phyloP scores from a whole-genome alignment of 2,329 filamentous ascomycete species.

The Sordariomycetes sp. region DNA sequence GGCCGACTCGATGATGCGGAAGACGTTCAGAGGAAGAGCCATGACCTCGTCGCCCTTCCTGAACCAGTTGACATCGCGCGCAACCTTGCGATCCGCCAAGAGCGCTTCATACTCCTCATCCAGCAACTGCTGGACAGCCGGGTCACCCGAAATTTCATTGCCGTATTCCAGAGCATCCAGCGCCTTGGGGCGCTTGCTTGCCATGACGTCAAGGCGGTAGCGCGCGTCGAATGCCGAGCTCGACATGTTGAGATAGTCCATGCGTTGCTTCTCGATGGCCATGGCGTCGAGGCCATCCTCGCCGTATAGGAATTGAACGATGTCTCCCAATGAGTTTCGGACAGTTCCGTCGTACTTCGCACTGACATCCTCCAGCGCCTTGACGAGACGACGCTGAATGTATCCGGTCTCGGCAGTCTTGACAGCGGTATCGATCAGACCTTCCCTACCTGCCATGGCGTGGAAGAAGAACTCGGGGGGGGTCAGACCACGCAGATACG shows the following conservation, averaged over 20 bases:
- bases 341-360: constrained; percentile 97
- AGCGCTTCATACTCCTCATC: constrained; percentile 83
- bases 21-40: constrained; percentile 86
- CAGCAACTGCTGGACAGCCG: constrained; percentile 75
- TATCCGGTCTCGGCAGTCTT: constrained; percentile 99
- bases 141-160: constrained; percentile 75
- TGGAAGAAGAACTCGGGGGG: constrained; percentile 99
- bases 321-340: constrained; percentile 89
- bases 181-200: constrained; percentile 39
- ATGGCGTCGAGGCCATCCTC: constrained; percentile 94
- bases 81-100: constrained; percentile 58
- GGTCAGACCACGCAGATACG: constrained; percentile 89
- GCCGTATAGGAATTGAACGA: constrained; percentile 95
- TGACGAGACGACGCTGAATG: constrained; percentile 95
- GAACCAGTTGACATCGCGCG: constrained; percentile 56
- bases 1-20: constrained; percentile 82
- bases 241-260: constrained; percentile 78
- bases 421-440: constrained; percentile 98
- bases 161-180: constrained; percentile 61
- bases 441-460: constrained; percentile 99
- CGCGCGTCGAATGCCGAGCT: constrained; percentile 67
- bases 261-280: constrained; percentile 83
- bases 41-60: constrained; percentile 75
- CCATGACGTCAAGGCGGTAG: constrained; percentile 83
- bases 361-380: constrained; percentile 94